Conservation (phyloP, 192 early-diverging fungal species). For the Coemansia sp. region DNA sequence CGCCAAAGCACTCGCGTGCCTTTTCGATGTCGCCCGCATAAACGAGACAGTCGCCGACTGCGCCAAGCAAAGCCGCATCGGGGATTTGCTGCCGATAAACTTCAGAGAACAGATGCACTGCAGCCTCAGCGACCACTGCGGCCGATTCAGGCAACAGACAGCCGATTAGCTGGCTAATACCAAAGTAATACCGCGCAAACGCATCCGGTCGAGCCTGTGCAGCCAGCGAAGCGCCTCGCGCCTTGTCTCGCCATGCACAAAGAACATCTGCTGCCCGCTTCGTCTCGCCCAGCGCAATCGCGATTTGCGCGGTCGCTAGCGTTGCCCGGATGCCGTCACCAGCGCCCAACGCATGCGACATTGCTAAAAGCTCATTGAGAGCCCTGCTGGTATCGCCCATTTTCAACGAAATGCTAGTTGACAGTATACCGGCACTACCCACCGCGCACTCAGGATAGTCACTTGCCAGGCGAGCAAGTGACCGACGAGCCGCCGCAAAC, state of each 20-base stretch:
- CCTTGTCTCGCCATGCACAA: constrained; percentile 23
- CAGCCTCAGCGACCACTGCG: constrained; percentile 5
- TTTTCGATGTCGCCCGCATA: constrained; percentile 19
- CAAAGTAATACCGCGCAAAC: constrained; percentile 43
- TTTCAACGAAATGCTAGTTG: constrained; percentile 27
- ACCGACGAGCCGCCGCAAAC: constrained; percentile 19
- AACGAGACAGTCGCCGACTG: constrained; percentile 29
- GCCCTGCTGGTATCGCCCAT: constrained; percentile 9
- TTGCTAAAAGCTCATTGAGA: constrained; percentile 24
- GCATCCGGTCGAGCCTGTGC: neutral
- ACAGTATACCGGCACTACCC: constrained; percentile 15
- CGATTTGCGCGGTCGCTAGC: constrained; percentile 34
- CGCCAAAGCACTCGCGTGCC: constrained; percentile 14
- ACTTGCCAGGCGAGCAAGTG: constrained; percentile 16
- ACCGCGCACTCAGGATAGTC: constrained; percentile 1
- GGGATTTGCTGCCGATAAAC: neutral
- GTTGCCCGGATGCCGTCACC: constrained; percentile 6
- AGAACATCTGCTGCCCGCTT: constrained; percentile 18
- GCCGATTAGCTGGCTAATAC: constrained; percentile 16
- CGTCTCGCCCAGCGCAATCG: constrained; percentile 19
- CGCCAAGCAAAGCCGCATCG: constrained; percentile 12
- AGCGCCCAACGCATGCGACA: constrained; percentile 12
- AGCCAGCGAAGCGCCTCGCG: constrained; percentile 10
- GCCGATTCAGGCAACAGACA: constrained; percentile 10
- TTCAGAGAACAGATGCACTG: constrained; percentile 13